phyloP scores from a whole-genome alignment of 2,329 filamentous ascomycete species.

The Microcyclospora pomicola region DNA sequence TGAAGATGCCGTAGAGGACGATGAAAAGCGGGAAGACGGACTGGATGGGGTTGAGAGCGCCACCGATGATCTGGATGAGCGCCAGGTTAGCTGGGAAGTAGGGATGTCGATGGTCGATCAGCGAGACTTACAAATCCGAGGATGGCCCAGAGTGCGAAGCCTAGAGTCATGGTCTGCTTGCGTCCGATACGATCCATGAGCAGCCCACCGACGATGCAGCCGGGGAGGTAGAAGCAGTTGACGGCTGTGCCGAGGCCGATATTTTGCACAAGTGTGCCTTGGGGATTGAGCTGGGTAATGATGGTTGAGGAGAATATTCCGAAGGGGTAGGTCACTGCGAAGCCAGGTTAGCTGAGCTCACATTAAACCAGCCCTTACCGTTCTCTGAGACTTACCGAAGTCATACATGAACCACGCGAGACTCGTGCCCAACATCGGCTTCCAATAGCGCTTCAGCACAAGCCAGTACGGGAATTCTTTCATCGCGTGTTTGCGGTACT shows the following conservation, averaged over 20 bases:
- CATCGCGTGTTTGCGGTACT: constrained; percentile 60
- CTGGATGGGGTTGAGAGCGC: constrained; percentile 52
- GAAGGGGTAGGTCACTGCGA: constrained; percentile 46
- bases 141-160: constrained; percentile 56
- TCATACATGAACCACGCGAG: constrained; percentile 70
- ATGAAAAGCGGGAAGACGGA: constrained; percentile 50
- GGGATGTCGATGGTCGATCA: too few species aligned
- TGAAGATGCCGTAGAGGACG: constrained; percentile 64
- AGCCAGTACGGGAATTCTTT: constrained; percentile 37
- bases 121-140: constrained; percentile 37
- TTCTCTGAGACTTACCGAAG: constrained; percentile 21
- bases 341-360: too few species aligned
- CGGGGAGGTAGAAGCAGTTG: constrained; percentile 78
- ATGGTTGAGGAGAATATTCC: constrained; percentile 71
- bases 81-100: too few species aligned
- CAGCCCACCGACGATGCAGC: constrained; percentile 62
- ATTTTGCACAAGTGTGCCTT: constrained; percentile 53
- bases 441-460: constrained; percentile 54
- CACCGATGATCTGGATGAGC: constrained; percentile 52
- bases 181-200: constrained; percentile 67
- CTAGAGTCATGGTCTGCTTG: constrained; percentile 55
- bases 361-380: too few species aligned
- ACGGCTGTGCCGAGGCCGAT: constrained; percentile 81
- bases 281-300: constrained; percentile 46
- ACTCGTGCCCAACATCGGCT: constrained; percentile 52